Base-by-base conservation (phyloP, 495 filamentous ascomycete genomes). In the Annulohypoxylon moriforme region DNA sequence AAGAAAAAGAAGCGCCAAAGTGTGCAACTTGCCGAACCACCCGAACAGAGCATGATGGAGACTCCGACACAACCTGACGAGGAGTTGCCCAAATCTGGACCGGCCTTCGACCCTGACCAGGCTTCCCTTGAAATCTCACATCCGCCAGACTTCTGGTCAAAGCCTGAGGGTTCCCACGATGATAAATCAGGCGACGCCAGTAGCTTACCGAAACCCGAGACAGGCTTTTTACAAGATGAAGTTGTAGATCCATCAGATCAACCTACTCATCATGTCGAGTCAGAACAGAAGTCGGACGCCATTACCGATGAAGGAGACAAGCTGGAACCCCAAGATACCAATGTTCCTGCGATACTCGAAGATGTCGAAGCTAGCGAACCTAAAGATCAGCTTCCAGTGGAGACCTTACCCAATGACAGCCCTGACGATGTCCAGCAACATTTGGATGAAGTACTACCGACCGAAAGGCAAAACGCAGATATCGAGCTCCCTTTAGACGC, bases 1-100 rank as follows among this genome's bases (percentile, higher is more conserved):
- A 72, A 79, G 59, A 72, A 67, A 29, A 71, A 78, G 56, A 71
- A 67, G 40, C 76, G 59, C 38, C 76, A 77, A 34, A 79, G 58
- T 66, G 60, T 72, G 16, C 68, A 74, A 33, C 60, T 72, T 16
- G 58, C 65, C 27, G 74, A 75, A 9, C 61, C 75, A 22, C 56
- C 64, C 14, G 72, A 71, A 47, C 68, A 73, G 25, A 36, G 9
- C 33, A 22, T 56, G 46, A 71, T 66, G 47, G 72, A 75, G 34
- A 53, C 44, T 7, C 61, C 71, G 5, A 11, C 6, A 50, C 64
- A 75, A 8, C 40, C 16, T 16, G 47, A 14, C 29, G 25, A 18
- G 38, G 57, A 55, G 13, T 25, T 67, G 29, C 44, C 67, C 42
- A 10, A 16, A 46, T 42, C 69, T 40, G 63, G 71, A 6, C 24